Conservation (phyloP, 176 grass and related monocot species). For the Avena sativa region DNA sequence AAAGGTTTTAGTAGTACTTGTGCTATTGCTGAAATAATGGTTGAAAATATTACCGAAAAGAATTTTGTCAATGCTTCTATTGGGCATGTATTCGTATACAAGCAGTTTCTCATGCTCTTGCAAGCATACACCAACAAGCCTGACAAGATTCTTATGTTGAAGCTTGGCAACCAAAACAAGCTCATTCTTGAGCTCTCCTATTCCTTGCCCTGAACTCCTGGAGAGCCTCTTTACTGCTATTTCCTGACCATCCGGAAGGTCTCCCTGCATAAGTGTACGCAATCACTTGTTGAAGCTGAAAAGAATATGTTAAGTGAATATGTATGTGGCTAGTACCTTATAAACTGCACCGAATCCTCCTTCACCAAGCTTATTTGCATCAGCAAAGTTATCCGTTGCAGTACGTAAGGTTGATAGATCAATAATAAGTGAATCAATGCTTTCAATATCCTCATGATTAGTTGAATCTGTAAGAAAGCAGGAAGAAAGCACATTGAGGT, state of each 20-base stretch:
- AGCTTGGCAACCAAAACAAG: conserved; percentile 36
- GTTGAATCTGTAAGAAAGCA: conserved; percentile 44
- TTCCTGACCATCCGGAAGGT: conserved; percentile 20
- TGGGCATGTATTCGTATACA: conserved; percentile 27
- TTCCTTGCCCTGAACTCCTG: conserved; percentile 15
- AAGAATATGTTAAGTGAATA: neutral
- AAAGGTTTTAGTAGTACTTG: neutral
- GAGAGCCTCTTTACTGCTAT: conserved; percentile 34
- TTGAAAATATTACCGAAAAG: conserved; percentile 28
- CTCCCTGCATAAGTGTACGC: conserved; percentile 23
- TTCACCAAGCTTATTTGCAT: conserved; percentile 70
- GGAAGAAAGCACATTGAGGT: neutral
- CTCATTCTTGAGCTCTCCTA: conserved; percentile 35
- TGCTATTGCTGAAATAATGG: neutral
- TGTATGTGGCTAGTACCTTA: conserved; percentile 51
- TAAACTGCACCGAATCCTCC: conserved; percentile 84
- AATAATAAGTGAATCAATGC: conserved; percentile 59
- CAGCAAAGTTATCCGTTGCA: conserved; percentile 67
- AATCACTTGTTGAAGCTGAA: conserved; percentile 16
- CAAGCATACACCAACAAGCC: conserved; percentile 30
- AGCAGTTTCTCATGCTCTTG: conserved; percentile 26
- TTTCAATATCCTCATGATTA: conserved; percentile 35
- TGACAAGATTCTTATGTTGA: conserved; percentile 38
- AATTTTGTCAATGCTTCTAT: conserved; percentile 29
- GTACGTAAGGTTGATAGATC: conserved; percentile 55